phyloP scores from a whole-genome alignment of 768 basidiomycete genomes.

The Suillus ampliporus region DNA sequence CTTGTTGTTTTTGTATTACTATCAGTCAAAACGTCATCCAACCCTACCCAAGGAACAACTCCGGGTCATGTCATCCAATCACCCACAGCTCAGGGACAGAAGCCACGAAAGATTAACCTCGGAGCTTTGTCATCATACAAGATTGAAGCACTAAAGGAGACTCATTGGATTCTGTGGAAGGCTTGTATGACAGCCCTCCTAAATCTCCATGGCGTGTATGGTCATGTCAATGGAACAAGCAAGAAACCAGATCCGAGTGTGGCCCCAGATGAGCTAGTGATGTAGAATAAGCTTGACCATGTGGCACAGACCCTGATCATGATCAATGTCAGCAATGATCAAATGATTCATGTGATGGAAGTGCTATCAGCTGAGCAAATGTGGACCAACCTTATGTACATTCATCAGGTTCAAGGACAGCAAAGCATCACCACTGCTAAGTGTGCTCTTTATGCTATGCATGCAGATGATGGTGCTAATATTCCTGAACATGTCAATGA shows the following conservation, averaged over 20 bases:
- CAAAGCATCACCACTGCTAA: constrained; percentile 1
- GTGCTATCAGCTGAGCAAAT: too few relatives aligned
- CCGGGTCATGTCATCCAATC: too few relatives aligned
- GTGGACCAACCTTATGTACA: constrained; percentile 5
- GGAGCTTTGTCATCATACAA: background rate
- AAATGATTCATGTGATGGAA: too few relatives aligned
- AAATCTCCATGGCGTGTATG: background rate
- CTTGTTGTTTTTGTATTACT: too few relatives aligned
- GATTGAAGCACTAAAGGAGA: background rate
- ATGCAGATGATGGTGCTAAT: background rate
- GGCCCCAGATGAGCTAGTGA: too few relatives aligned
- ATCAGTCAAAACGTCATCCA: too few relatives aligned
- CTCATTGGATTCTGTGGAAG: background rate
- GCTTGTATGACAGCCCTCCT: background rate
- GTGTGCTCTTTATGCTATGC: background rate
- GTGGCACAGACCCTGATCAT: too few relatives aligned
- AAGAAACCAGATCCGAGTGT: too few relatives aligned
- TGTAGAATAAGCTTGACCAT: too few relatives aligned
- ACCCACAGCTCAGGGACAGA: too few relatives aligned
- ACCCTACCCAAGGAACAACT: background rate
- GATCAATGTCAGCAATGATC: constrained; percentile 1
- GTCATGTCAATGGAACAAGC: background rate
- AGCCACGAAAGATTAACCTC: background rate
- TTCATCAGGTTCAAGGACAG: constrained; percentile 9
- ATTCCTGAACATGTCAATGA: background rate